These are phyloP conservation scores for Pseudotulostoma volvatum DNA, from an alignment of 495 filamentous ascomycete species.

Conservation along the genomic window DNA sequence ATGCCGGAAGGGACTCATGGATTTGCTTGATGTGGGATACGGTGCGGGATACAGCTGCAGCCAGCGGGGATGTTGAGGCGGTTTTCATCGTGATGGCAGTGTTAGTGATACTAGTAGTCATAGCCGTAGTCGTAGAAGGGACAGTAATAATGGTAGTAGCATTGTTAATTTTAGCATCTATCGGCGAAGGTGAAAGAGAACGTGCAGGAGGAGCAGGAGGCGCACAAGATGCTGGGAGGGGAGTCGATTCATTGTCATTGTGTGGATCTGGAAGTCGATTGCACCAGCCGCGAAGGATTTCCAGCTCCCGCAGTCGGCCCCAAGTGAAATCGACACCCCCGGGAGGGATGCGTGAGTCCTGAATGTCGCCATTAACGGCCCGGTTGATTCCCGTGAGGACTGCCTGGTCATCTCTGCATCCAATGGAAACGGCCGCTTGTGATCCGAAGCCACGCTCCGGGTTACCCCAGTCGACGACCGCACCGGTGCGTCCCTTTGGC, in stretches of 20 bases:
- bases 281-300: constrained; percentile 70
- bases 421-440: constrained; percentile 53
- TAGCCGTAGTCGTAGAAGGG: constrained; percentile 3
- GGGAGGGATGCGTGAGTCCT: constrained; percentile 42
- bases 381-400: constrained; percentile 53
- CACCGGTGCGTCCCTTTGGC: constrained; percentile 47
- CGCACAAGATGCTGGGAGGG: no score
- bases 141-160: constrained; percentile 13
- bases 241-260: constrained; percentile 34
- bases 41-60: constrained; percentile 29
- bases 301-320: constrained; percentile 74
- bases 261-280: constrained; percentile 36
- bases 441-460: constrained; percentile 56
- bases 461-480: constrained; percentile 78
- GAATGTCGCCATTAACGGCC: constrained; percentile 51
- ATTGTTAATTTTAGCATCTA: no score
- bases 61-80: constrained; percentile 15
- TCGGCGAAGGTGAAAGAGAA: no score
- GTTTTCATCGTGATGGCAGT: no score
- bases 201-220: no score
- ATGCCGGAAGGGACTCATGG: constrained; percentile 59
- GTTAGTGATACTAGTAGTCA: not conserved
- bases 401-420: constrained; percentile 57
- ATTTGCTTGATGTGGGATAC: constrained; percentile 47
- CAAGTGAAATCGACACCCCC: constrained; percentile 78